Evolutionary conservation across 208 protist species (phyloP), one percentile per base, ranked within the genome.

Genomic region (Leptomonas pyrrhocoris): DNA sequence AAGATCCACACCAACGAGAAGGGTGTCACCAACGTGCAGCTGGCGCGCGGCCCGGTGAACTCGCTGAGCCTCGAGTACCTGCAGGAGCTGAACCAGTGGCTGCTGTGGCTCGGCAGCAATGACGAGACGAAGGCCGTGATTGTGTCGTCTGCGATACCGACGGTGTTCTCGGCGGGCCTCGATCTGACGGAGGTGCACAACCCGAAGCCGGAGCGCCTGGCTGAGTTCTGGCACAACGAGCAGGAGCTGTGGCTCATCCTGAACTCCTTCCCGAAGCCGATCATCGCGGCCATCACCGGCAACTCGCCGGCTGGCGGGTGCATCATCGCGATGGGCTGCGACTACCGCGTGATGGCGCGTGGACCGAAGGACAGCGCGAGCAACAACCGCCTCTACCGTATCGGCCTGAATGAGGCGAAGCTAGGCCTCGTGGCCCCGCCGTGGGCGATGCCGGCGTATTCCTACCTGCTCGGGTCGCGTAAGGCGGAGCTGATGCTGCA

Each of bases 191-290:
- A 95, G 78, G 69, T 95, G 58, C 79, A 88, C 74, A 81, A 85
- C 77, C 84, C 90, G 18, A 75, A 90, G 34, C 77, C 72, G 23
- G 85, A 93, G 70, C 85, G 87, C 21, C 57, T 94, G 43, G 38
- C 67, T 4, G 27, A 59, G 31, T 95, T 92, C 80, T 94, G 88
- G 88, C 71, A 86, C 61, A 34, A 71, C 53, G 77, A 94, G 30
- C 90, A 95, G 72, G 86, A 95, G 77, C 80, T 76, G 62, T 95
- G 87, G 87, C 73, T 94, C 42, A 90, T 91, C 68, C 58, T 95
- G 59, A 90, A 93, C 79, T 83, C 74, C 65, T 93, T 92, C 73
- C 86, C 86, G 0, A 90, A 93, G 74, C 82, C 88, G 21, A 84
- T 92, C 61, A 85, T 95, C 43, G 90, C 84, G 9, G 90, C 83